Conservation (phyloP, 805 yeast genomes). For the Tanozyma kutaoensis region DNA sequence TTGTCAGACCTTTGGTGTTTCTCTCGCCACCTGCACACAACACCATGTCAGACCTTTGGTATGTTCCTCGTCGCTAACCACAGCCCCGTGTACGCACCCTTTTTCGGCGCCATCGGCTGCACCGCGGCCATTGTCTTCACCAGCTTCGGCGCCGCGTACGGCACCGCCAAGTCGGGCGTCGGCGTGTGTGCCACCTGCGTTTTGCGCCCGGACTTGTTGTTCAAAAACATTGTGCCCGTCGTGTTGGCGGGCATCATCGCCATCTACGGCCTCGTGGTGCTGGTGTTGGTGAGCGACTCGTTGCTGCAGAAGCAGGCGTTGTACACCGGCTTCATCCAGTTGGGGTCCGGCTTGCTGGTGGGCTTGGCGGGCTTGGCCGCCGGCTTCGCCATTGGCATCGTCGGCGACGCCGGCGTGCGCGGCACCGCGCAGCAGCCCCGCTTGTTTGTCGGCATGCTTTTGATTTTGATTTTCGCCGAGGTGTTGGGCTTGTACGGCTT, state of each 20-base stretch:
- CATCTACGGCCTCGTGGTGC: conserved; percentile 93
- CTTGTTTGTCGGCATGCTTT: conserved; percentile 95
- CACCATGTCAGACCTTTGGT: conserved; percentile 70
- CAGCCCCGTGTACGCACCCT: conserved; percentile 42
- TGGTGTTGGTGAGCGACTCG: conserved; percentile 85
- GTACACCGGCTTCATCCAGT: conserved; percentile 94
- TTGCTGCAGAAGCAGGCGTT: conserved; percentile 84
- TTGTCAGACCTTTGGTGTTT: no score
- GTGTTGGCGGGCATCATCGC: conserved; percentile 99
- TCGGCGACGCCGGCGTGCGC: conserved; percentile 99
- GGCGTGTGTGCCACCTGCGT: conserved; percentile 99
- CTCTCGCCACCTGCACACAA: no score
- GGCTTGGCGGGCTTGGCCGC: conserved; percentile 97
- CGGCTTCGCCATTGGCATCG: conserved; percentile 98
- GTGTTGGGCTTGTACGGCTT: conserved; percentile 97
- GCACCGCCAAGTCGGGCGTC: conserved; percentile 98
- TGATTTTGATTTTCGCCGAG: conserved; percentile 97
- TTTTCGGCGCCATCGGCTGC: conserved; percentile 99
- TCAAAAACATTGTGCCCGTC: conserved; percentile 91
- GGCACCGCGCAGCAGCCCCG: conserved; percentile 98
- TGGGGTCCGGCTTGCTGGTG: conserved; percentile 96
- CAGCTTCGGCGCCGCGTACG: conserved; percentile 97
- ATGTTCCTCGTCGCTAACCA: conserved; percentile 22
- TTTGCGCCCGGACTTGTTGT: conserved; percentile 90
- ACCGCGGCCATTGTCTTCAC: conserved; percentile 98